A percentile compares a stretch with the other conserved stretches of the same genome.
Evolutionary conservation across 257 asterid genomes (phyloP).

Genomic region (Capsicum chinense): DNA sequence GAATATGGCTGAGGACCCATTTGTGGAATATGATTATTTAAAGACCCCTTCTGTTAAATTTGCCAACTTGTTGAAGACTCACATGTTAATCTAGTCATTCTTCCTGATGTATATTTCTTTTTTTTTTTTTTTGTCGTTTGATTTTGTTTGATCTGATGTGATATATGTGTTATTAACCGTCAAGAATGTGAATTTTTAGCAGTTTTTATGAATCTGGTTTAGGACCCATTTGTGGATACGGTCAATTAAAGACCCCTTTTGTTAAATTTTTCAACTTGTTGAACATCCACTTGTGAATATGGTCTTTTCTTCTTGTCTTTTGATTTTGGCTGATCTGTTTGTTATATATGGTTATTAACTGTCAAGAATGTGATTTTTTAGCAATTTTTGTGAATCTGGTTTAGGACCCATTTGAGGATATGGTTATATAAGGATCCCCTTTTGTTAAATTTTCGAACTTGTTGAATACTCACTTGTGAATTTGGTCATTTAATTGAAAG

Average conservation of each 20-base stretch:
- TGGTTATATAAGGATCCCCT: neutral
- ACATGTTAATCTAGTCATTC: too few relatives aligned
- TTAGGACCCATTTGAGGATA: too few relatives aligned
- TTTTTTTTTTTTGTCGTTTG: neutral
- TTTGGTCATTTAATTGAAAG: slow-evolving; percentile 9
- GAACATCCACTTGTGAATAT: too few relatives aligned
- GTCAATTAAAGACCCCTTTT: neutral
- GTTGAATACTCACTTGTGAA: neutral
- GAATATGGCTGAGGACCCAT: too few relatives aligned
- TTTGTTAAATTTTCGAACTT: neutral
- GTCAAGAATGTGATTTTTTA: neutral
- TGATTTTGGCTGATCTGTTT: slow-evolving; percentile 30
- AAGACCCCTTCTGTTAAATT: neutral
- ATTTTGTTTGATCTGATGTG: too few relatives aligned
- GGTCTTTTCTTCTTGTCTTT: too few relatives aligned
- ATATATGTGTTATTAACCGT: too few relatives aligned
- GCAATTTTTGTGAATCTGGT: neutral
- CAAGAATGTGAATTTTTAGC: too few relatives aligned
- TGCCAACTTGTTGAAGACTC: too few relatives aligned
- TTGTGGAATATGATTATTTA: neutral
- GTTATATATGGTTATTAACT: neutral
- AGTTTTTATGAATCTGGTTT: neutral
- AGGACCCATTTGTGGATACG: neutral
- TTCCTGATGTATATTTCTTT: too few relatives aligned
- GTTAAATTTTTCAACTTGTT: neutral